Conservation (phyloP, 2,329 filamentous ascomycete species). For the Colletotrichum coccodes region DNA sequence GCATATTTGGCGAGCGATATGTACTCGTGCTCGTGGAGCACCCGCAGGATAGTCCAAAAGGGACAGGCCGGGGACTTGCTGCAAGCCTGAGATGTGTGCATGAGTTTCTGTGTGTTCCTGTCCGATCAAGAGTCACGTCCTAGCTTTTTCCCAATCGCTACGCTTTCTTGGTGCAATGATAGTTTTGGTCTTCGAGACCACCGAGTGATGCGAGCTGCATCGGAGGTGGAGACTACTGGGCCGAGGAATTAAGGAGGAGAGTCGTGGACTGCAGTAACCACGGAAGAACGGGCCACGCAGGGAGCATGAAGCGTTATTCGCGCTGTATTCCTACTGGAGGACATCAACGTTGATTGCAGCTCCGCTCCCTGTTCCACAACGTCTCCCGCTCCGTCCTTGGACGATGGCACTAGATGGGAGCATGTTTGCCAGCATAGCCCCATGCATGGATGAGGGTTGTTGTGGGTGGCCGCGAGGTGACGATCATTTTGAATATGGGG, state of each 20-base stretch:
- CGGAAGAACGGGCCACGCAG: background rate
- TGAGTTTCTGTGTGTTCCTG: background rate
- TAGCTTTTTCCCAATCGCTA: background rate
- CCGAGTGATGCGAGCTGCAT: slow-evolving; percentile 19
- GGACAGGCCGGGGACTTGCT: background rate
- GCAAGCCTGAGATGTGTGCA: background rate
- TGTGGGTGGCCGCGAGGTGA: slow-evolving; percentile 10
- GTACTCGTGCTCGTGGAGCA: background rate
- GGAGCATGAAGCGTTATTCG: slow-evolving; percentile 6
- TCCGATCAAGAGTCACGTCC: background rate
- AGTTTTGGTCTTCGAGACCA: background rate
- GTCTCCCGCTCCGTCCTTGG: slow-evolving; percentile 18
- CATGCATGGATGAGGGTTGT: slow-evolving; percentile 10
- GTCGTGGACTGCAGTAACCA: background rate
- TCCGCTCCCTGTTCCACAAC: slow-evolving; percentile 11
- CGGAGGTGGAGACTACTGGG: slow-evolving; percentile 1
- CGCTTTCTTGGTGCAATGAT: background rate
- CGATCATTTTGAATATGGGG: slow-evolving; percentile 23
- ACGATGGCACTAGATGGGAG: slow-evolving; percentile 10
- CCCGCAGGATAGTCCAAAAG: background rate
- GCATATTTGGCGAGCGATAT: no score
- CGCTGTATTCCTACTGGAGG: slow-evolving; percentile 18
- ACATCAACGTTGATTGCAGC: slow-evolving; percentile 16
- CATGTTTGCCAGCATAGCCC: background rate
- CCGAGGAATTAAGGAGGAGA: slow-evolving; percentile 3